These are phyloP conservation scores for Pseudohalonectria lignicola DNA, from an alignment of 2,329 filamentous ascomycete species.

Conservation along the genomic window DNA sequence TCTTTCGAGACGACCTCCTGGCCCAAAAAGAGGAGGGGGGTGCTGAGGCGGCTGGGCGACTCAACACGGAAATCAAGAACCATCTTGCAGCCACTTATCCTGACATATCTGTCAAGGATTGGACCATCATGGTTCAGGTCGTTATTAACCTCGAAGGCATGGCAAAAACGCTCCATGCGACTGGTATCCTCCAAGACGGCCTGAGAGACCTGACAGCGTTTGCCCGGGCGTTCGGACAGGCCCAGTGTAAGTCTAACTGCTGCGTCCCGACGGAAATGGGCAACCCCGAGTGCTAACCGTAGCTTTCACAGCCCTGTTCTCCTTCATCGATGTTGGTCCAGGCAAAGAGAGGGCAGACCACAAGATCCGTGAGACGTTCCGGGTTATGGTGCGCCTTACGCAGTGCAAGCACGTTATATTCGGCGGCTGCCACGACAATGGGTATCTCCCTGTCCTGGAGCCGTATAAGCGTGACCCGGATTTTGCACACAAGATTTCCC, in stretches of 20 bases:
- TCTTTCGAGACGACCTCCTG: slow-evolving; percentile 21
- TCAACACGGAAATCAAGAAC: slow-evolving; percentile 12
- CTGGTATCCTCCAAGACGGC: slow-evolving; percentile 12
- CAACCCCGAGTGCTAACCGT: no score
- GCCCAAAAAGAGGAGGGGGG: slow-evolving; percentile 19
- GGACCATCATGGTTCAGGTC: slow-evolving; percentile 21
- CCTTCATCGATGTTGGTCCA: slow-evolving; percentile 21
- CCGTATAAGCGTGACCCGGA: slow-evolving; percentile 16
- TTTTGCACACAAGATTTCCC: slow-evolving; percentile 15
- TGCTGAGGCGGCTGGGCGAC: slow-evolving; percentile 17
- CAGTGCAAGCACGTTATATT: slow-evolving; percentile 21
- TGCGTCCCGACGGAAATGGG: not conserved
- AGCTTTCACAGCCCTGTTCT: slow-evolving; percentile 15
- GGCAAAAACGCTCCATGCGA: slow-evolving; percentile 14
- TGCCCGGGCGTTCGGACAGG: slow-evolving; percentile 19
- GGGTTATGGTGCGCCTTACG: slow-evolving; percentile 18
- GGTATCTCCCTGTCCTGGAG: slow-evolving; percentile 20
- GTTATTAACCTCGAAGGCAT: slow-evolving; percentile 21
- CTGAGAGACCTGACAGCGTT: slow-evolving; percentile 17
- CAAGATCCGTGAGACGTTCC: slow-evolving; percentile 21
- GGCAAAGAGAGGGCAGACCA: slow-evolving; percentile 23
- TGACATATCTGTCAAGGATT: slow-evolving; percentile 16
- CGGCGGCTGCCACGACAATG: slow-evolving; percentile 21
- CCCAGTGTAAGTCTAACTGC: slow-evolving; percentile 9
- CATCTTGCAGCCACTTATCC: slow-evolving; percentile 13